Evolutionary conservation across 345 rosid species (phyloP), one percentile per base, ranked within the genome.

Genomic region (Eucalyptus melliodora): DNA sequence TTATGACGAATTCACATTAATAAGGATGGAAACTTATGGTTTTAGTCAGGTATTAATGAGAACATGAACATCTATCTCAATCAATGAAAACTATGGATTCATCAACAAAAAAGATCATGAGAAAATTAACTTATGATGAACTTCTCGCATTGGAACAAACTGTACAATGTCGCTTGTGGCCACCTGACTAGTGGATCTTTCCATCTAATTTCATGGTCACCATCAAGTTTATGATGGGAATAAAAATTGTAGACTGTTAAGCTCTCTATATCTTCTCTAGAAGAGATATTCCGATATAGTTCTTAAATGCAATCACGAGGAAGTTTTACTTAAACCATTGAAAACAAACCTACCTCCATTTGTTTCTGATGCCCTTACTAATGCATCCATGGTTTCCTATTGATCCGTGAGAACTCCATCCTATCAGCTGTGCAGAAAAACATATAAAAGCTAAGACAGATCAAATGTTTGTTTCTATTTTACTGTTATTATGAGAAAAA

Each of bases 101-200:
- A n/a, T 31, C 16, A 8, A 47, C 77, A 7, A 67, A 67, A 31
- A 7, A 50, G 34, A 40, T 80, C 37, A 1, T 24, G 21, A n/a
- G 53, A 44, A 44, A 16, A 50, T 50, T 2, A 86, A 93, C 97
- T 95, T 89, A 96, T 98, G 93, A 60, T 94, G 94, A 86, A 96
- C 94, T 88, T 95, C 95, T 86, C 91, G 93, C 96, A 96, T 95
- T 6, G 98, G 98, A 31, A 97, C 95, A 50, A 97, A 96, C 55
- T 97, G 99, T 83, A 96, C 98, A 34, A 96, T 96, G 90, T 97
- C 97, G 30, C 98, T 89, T 19, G 97, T 94, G 89, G 99, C 97
- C 53, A 95, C 83, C 47, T 95, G 94, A 87, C 95, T 97, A 3
- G 94, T 95, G 42, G 96, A 92, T 86, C 98, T 97, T 93, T 96